phyloP scores from a whole-genome alignment of 1,284 basidiomycete species.

The Thelephora terrestris region DNA sequence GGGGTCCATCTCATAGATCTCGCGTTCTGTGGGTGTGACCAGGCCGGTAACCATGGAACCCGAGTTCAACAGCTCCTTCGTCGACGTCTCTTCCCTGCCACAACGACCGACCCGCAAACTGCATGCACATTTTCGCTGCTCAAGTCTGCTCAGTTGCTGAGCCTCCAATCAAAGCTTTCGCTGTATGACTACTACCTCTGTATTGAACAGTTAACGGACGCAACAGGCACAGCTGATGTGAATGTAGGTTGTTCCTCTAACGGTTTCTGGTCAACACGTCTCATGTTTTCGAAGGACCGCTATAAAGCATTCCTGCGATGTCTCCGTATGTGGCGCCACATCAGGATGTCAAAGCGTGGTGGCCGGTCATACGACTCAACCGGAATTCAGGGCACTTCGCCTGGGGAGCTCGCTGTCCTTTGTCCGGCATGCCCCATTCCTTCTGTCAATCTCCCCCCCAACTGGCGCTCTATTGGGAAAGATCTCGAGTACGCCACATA shows the following conservation, averaged over 20 bases:
- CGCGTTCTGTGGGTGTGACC: constrained; percentile 3
- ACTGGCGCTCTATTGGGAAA: too few relatives aligned
- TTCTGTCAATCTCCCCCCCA: too few relatives aligned
- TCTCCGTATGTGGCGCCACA: constrained; percentile 12
- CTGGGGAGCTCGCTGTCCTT: constrained; percentile 16
- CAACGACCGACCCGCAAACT: neutral
- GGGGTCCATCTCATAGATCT: constrained; percentile 7
- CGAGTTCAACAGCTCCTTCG: constrained; percentile 14
- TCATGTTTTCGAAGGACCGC: constrained; percentile 6
- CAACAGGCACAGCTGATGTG: too few relatives aligned
- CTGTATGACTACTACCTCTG: constrained; percentile 5
- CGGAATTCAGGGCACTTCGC: constrained; percentile 9
- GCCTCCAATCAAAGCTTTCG: constrained; percentile 14
- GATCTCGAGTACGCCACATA: too few relatives aligned
- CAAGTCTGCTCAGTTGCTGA: constrained; percentile 14
- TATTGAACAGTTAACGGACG: constrained; percentile 3
- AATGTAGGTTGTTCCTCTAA: too few relatives aligned
- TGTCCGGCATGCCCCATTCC: too few relatives aligned
- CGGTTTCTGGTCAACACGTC: neutral
- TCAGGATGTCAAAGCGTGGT: constrained; percentile 13
- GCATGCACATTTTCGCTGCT: neutral
- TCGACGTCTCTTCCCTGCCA: constrained; percentile 14
- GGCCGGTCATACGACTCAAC: constrained; percentile 13
- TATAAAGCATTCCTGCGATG: constrained; percentile 13
- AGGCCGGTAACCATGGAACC: too few relatives aligned